These are phyloP conservation scores for Cladosporium sp. DNA, from an alignment of 2,329 filamentous ascomycete genomes.

Conservation along the genomic window DNA sequence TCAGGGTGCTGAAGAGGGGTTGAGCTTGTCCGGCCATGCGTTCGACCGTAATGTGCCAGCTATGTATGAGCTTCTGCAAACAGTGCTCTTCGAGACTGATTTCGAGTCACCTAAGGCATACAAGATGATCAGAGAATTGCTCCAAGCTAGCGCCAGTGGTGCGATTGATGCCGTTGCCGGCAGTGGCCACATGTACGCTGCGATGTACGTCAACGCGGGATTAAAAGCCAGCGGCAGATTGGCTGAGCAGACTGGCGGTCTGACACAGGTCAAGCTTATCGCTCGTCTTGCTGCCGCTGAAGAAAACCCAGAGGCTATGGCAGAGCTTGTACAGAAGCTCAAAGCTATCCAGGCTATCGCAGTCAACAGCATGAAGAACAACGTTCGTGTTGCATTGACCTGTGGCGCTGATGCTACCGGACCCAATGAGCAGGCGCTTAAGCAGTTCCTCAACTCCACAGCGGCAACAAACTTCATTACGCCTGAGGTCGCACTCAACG, in stretches of 20 bases:
- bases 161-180: constrained; percentile 89
- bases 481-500: constrained; percentile 25
- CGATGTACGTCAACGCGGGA: constrained; percentile 75
- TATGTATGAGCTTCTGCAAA: constrained; percentile 83
- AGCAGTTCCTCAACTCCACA: constrained; percentile 57
- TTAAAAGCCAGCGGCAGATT: constrained; percentile 68
- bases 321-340: constrained; percentile 56
- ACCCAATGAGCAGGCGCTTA: constrained; percentile 66
- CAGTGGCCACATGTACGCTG: constrained; percentile 81
- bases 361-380: constrained; percentile 52
- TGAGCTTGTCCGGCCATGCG: constrained; percentile 80
- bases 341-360: constrained; percentile 80
- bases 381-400: constrained; percentile 77
- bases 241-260: constrained; percentile 80
- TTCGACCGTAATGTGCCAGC: constrained; percentile 84
- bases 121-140: constrained; percentile 75
- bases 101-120: constrained; percentile 81
- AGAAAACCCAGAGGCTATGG: constrained; percentile 67
- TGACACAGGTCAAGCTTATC: constrained; percentile 83
- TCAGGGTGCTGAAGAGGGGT: constrained; percentile 68
- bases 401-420: constrained; percentile 71
- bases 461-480: constrained; percentile 16
- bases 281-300: constrained; percentile 74
- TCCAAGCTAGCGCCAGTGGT: constrained; percentile 82
- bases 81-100: constrained; percentile 78